Evolutionary conservation across 2,329 filamentous ascomycete genomes (phyloP).

Genomic region (Claviceps cyperi): DNA sequence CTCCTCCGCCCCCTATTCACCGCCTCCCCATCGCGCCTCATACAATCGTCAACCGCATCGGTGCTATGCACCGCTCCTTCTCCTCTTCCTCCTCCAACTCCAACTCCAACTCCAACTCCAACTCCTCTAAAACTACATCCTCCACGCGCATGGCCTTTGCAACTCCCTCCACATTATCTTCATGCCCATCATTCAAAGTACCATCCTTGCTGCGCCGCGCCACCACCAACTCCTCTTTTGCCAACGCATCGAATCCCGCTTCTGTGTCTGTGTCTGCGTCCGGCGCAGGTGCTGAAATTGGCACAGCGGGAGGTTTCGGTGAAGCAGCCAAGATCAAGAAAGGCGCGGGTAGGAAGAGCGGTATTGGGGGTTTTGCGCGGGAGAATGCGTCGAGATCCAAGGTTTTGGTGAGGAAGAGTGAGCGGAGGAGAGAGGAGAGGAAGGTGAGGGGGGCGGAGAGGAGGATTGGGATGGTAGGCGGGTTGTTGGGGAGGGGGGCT

Average conservation of each 20-base stretch:
- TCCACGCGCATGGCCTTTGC: slow-evolving; percentile 42
- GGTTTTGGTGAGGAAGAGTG: slow-evolving; percentile 39
- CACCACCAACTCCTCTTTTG: slow-evolving; percentile 46
- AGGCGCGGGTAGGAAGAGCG: slow-evolving; percentile 44
- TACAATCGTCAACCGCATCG: slow-evolving; percentile 55
- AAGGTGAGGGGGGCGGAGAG: slow-evolving; percentile 43
- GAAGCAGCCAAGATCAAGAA: slow-evolving; percentile 44
- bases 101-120: no score
- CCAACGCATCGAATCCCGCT: slow-evolving; percentile 21
- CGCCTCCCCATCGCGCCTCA: background rate
- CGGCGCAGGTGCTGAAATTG: slow-evolving; percentile 9
- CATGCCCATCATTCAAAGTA: slow-evolving; percentile 47
- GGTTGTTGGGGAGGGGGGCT: slow-evolving; percentile 39
- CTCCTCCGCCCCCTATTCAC: slow-evolving; percentile 14
- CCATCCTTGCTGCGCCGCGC: slow-evolving; percentile 59
- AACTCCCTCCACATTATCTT: slow-evolving; percentile 20
- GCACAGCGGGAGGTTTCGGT: slow-evolving; percentile 23
- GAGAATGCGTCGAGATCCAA: slow-evolving; percentile 41
- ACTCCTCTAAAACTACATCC: background rate
- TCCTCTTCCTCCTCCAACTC: background rate
- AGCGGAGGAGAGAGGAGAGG: slow-evolving; percentile 42
- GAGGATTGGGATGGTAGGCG: slow-evolving; percentile 40
- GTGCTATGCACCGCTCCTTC: slow-evolving; percentile 42
- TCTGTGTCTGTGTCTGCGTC: background rate
- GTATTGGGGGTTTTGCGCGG: slow-evolving; percentile 44